Evolutionary conservation across 2,329 filamentous ascomycete genomes (phyloP).

Genomic region (Akanthomyces lecanii): DNA sequence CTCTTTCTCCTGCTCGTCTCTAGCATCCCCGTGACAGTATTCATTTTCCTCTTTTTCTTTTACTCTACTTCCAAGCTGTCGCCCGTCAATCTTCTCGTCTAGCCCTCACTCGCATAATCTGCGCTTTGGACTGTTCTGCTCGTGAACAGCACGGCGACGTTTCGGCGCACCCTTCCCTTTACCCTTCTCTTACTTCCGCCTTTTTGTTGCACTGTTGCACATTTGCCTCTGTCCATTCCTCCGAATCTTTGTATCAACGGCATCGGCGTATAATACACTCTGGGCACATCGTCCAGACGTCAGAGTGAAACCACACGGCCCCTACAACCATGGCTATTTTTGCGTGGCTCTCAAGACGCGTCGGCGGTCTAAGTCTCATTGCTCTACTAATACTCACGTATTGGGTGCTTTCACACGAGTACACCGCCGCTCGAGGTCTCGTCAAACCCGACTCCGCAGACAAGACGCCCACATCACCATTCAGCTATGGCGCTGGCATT

Average conservation of each 20-base stretch:
- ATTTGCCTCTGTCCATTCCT: background rate
- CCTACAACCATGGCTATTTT: constrained; percentile 47
- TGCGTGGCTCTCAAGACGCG: constrained; percentile 49
- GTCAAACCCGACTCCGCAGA: constrained; percentile 12
- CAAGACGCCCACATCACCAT: constrained; percentile 27
- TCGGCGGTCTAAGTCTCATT: constrained; percentile 53
- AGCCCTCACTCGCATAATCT: background rate
- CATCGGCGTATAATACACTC: background rate
- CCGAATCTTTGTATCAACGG: background rate
- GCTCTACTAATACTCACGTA: constrained; percentile 46
- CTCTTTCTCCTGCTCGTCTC: background rate
- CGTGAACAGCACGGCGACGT: background rate
- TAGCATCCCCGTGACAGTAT: background rate
- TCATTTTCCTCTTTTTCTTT: constrained; percentile 18
- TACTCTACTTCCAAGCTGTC: background rate
- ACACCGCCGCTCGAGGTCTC: constrained; percentile 37
- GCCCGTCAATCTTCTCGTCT: background rate
- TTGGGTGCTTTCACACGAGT: constrained; percentile 52
- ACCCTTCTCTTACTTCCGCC: background rate
- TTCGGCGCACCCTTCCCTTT: background rate
- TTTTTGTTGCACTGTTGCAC: background rate
- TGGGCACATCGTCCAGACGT: background rate
- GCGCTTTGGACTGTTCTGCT: background rate
- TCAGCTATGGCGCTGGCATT: constrained; percentile 39
- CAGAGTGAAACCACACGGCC: background rate